Percentiles rank a stretch among this genome's conserved stretches.
Conservation (phyloP, 139 green algal genomes). For the Closterium sp. region DNA sequence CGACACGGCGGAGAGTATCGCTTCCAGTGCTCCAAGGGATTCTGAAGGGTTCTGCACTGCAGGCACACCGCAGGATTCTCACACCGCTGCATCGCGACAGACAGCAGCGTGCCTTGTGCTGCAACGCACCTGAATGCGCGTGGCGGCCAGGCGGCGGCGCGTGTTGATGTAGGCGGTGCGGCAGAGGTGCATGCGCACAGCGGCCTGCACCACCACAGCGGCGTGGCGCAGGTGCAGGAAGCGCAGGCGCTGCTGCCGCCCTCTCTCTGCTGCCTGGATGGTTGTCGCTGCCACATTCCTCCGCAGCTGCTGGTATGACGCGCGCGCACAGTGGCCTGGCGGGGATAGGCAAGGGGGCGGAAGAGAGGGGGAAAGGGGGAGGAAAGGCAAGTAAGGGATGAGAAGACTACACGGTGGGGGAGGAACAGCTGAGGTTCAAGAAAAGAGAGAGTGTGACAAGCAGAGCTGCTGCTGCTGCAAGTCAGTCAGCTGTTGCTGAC, state of each 20-base stretch:
- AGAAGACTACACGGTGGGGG: too few species aligned
- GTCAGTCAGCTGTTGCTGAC: too few species aligned
- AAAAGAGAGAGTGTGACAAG: too few species aligned
- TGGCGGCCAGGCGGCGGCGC: not conserved
- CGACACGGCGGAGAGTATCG: not conserved
- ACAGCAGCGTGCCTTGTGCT: not conserved
- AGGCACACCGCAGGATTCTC: not conserved
- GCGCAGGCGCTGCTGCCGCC: not conserved
- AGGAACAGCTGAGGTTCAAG: too few species aligned
- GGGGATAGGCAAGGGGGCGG: not conserved
- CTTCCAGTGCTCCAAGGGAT: not conserved
- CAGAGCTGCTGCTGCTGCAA: too few species aligned
- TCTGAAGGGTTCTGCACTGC: too few species aligned
- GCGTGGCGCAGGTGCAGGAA: not conserved
- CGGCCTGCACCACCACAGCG: not conserved
- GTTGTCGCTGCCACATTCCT: not conserved
- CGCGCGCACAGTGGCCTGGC: not conserved
- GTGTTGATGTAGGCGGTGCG: not conserved
- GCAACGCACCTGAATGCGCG: not conserved
- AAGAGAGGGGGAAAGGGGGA: not conserved
- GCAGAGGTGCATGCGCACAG: not conserved
- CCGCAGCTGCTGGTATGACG: not conserved
- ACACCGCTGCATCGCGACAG: not conserved
- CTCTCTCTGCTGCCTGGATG: not conserved
- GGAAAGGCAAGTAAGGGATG: not conserved